Evolutionary conservation across 208 protist genomes (phyloP).

Genomic region (Histomonas meleagridis): DNA sequence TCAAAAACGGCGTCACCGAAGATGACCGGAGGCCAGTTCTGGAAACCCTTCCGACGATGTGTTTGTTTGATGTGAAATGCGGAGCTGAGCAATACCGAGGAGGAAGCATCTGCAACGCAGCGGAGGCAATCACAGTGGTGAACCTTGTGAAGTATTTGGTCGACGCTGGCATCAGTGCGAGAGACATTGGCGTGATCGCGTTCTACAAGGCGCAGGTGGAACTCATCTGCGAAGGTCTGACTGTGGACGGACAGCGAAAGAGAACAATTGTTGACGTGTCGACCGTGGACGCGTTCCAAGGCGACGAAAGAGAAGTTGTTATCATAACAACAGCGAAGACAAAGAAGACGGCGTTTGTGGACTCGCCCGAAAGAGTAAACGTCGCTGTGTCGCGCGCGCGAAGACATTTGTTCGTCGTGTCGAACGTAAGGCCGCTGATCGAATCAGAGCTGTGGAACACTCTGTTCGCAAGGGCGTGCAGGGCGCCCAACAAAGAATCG

Average conservation of each 20-base stretch:
- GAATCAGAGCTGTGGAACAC: neutral
- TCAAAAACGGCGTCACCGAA: neutral
- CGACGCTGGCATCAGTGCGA: neutral
- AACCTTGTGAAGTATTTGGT: neutral
- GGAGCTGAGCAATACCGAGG: neutral
- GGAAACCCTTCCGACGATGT: neutral
- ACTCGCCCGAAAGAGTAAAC: neutral
- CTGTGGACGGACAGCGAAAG: too few species aligned
- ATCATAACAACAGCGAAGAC: neutral
- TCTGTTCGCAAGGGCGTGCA: neutral
- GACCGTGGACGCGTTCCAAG: constrained; percentile 46
- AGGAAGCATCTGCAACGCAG: neutral
- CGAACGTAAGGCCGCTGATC: neutral
- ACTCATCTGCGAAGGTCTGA: neutral
- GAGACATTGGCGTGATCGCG: neutral
- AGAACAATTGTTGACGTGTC: constrained; percentile 37
- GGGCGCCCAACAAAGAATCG: too few species aligned
- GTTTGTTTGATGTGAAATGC: neutral
- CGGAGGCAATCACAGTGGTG: neutral
- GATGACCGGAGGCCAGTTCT: neutral
- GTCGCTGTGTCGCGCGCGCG: neutral
- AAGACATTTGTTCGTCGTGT: neutral
- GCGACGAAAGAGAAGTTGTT: constrained; percentile 21
- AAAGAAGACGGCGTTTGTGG: neutral
- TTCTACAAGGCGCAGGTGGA: constrained; percentile 29